Conservation (phyloP, 495 filamentous ascomycete species). For the Amorphotheca resinae region DNA sequence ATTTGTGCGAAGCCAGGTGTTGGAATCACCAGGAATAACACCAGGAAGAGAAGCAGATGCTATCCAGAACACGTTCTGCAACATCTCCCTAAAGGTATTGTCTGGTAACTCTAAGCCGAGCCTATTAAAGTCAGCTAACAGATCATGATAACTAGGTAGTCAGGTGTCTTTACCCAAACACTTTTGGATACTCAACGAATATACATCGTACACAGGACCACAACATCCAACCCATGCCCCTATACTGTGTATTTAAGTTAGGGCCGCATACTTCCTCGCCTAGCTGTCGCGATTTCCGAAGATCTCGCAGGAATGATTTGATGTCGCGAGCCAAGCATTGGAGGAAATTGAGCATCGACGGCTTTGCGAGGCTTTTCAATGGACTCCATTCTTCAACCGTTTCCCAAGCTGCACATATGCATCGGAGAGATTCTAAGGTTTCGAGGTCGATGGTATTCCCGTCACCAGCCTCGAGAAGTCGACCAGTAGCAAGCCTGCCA, state of each 20-base stretch:
- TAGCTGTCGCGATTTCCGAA: background rate
- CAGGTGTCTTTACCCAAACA: conserved; percentile 7
- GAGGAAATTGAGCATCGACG: conserved; percentile 6
- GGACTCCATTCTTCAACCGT: conserved; percentile 2
- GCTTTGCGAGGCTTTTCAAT: background rate
- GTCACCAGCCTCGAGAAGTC: background rate
- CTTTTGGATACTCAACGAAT: conserved; percentile 15
- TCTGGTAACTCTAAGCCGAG: conserved; percentile 3
- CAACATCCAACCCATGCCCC: conserved; percentile 10
- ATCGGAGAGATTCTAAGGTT: conserved; percentile 8
- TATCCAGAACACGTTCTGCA: conserved; percentile 17
- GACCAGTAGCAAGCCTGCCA: background rate
- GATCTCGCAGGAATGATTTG: background rate
- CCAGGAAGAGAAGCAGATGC: conserved; percentile 6
- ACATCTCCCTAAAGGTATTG: background rate
- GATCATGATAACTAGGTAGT: background rate
- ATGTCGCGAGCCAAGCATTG: conserved; percentile 2
- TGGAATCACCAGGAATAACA: background rate
- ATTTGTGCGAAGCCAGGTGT: conserved; percentile 1
- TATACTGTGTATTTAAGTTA: conserved; percentile 3
- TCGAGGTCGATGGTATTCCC: conserved; percentile 2
- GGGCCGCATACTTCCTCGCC: conserved; percentile 1
- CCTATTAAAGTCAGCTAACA: conserved; percentile 1
- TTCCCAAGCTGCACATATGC: conserved; percentile 11
- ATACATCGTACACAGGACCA: conserved; percentile 7